These are phyloP conservation scores for Drechslerella stenobrocha DNA, from an alignment of 2,329 filamentous ascomycete species.

Conservation along the genomic window DNA sequence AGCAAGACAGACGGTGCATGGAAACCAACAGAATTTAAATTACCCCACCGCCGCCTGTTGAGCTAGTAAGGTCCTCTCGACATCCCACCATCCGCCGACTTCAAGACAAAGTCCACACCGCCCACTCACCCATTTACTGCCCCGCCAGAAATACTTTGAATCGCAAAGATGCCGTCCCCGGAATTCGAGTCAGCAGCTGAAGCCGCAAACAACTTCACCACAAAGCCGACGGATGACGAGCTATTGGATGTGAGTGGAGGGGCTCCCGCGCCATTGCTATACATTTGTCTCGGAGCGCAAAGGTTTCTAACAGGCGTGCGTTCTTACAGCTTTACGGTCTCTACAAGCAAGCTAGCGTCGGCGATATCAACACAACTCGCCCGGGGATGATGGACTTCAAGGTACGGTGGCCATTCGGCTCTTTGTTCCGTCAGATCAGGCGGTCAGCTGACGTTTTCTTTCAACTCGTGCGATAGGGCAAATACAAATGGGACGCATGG, in stretches of 20 bases:
- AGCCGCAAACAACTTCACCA: conserved; percentile 26
- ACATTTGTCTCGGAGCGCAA: background rate
- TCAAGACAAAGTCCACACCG: no score
- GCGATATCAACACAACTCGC: conserved; percentile 39
- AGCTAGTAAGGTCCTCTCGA: no score
- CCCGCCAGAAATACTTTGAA: no score
- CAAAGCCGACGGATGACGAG: conserved; percentile 24
- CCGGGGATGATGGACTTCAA: conserved; percentile 47
- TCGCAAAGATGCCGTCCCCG: conserved; percentile 25
- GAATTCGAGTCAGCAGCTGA: conserved; percentile 32
- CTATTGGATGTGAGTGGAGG: conserved; percentile 18
- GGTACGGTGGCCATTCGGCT: no score
- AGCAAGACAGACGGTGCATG: no score
- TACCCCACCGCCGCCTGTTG: no score
- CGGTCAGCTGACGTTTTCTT: no score
- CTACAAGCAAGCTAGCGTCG: conserved; percentile 48
- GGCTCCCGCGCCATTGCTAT: background rate
- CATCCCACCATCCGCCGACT: no score
- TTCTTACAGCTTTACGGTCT: conserved; percentile 47
- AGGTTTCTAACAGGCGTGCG: background rate
- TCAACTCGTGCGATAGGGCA: no score
- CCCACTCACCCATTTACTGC: no score
- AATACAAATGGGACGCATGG: conserved; percentile 50
- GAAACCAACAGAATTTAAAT: no score
- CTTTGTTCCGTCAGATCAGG: no score